Evolutionary conservation across 345 rosid genomes (phyloP), one percentile per base, ranked within the genome.

Genomic region (Salix brachista): DNA sequence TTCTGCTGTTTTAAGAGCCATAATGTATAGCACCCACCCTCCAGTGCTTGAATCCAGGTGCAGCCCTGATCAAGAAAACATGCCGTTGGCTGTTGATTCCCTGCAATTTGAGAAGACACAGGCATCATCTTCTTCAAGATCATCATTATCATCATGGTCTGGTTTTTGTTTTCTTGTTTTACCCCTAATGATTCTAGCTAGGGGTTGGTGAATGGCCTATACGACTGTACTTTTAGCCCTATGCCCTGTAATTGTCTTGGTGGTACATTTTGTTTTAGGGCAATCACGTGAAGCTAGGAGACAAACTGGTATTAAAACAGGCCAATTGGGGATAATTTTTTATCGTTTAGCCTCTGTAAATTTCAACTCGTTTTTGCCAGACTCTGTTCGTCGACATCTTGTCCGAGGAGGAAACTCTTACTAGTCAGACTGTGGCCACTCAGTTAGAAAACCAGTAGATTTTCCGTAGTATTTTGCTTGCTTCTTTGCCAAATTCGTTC

Each of bases 21-120:
- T 94, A 30, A 91, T 96, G 98, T 94, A 94, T 84, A 96, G 92
- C 65, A 80, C 96, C 14, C 91, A 89, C 86, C 92, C 93, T 25
- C 90, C 93, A 9, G 28, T 58, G 19, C 95, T 86, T 77, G 86
- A 88, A 77, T 85, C 91, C 72, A 90, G 85, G 81, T 96, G 99
- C 42, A 96, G 97, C 80, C 98, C 98, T 17, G 98, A 94, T 86
- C 98, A 94, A 80, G 99, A 96, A 86, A 92, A 94, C 91, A 96
- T 96, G 99, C 99, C 99, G 2, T 84, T 96, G 71, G 99, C 99
- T 52, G 98, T 94, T 65, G 99, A 96, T 86, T 96, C 99, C 67
- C 92, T 93, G 8, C 96, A 93, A 88, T 87, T 96, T 64, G 88
- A 87, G 46, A 83, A 52, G 73, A 80, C 84, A 34, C 83, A 79